A percentile compares a stretch with the other conserved stretches of the same genome.
Evolutionary conservation across 2,329 filamentous ascomycete genomes (phyloP).

Genomic region (Sordariomycetes sp.): DNA sequence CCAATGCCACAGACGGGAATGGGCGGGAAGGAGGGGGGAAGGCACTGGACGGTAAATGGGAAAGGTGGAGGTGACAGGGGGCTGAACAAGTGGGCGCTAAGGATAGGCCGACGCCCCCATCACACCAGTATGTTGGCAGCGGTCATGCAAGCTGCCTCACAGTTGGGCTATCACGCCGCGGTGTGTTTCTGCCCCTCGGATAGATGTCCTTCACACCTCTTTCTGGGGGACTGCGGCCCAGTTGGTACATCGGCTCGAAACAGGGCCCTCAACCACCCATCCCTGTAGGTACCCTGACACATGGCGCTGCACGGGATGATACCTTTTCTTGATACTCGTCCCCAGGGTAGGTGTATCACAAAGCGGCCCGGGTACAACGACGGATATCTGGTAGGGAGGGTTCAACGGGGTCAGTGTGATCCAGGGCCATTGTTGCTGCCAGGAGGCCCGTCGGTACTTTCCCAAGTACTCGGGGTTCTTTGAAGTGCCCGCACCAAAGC

Average conservation of each 20-base stretch:
- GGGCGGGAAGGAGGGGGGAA: not conserved
- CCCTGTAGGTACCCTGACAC: not conserved
- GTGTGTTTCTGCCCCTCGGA: not conserved
- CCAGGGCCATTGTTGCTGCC: no score
- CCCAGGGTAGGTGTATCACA: no score
- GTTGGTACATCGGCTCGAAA: not conserved
- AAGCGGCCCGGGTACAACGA: no score
- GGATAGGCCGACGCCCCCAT: not conserved
- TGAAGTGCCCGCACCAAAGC: no score
- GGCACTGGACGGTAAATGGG: not conserved
- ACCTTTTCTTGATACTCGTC: no score
- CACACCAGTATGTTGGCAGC: not conserved
- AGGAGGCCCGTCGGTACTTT: no score
- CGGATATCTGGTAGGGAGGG: no score
- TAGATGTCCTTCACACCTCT: not conserved
- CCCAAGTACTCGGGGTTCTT: no score
- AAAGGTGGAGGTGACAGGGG: not conserved
- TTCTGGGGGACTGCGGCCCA: not conserved
- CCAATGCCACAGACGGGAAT: not conserved
- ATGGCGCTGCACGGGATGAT: not conserved
- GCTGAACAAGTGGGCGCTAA: not conserved
- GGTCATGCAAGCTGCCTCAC: constrained; percentile 1
- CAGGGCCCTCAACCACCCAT: not conserved
- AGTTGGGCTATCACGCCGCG: constrained; percentile 2
- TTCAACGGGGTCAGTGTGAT: no score